A percentile compares a stretch with the other conserved stretches of the same genome.
Conservation (phyloP, 116 monocot species). For the Dioscorea cayenensis region DNA sequence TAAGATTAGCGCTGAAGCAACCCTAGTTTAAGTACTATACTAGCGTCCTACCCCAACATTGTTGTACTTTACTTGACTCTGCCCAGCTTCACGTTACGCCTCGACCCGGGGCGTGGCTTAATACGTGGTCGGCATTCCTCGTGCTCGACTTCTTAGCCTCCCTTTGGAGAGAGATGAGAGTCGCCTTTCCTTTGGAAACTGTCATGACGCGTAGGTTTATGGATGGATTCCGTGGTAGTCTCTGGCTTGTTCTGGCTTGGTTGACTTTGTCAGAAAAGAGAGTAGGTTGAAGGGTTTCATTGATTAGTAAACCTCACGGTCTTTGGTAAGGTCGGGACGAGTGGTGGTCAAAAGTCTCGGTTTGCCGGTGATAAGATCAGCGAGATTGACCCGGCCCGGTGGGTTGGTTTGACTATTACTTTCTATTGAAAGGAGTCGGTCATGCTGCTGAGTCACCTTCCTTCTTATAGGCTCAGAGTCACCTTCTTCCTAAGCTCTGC, state of each 20-base stretch:
- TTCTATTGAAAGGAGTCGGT: slow-evolving; percentile 17
- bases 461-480: too few relatives aligned
- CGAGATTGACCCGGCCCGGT: slow-evolving; percentile 16
- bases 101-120: slow-evolving; percentile 10
- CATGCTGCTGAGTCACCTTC: too few relatives aligned
- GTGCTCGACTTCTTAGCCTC: slow-evolving; percentile 8
- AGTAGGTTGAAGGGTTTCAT: slow-evolving; percentile 21
- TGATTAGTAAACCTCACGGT: slow-evolving; percentile 31
- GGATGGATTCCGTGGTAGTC: slow-evolving; percentile 18
- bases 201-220: slow-evolving; percentile 12
- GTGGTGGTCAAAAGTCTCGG: slow-evolving; percentile 19
- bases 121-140: slow-evolving; percentile 11
- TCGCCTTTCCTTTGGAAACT: slow-evolving; percentile 6
- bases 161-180: background rate
- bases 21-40: slow-evolving; percentile 9
- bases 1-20: too few relatives aligned
- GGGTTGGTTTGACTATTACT: slow-evolving; percentile 15
- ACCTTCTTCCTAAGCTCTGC: too few relatives aligned
- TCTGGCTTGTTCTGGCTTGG: slow-evolving; percentile 1
- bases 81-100: slow-evolving; percentile 5
- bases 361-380: slow-evolving; percentile 20
- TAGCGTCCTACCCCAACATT: background rate
- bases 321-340: slow-evolving; percentile 21
- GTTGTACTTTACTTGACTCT: slow-evolving; percentile 7
- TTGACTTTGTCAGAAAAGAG: slow-evolving; percentile 6